These are phyloP conservation scores for Thinopyrum elongatum DNA, from an alignment of 176 grass and related monocot species.

Conservation along the genomic window DNA sequence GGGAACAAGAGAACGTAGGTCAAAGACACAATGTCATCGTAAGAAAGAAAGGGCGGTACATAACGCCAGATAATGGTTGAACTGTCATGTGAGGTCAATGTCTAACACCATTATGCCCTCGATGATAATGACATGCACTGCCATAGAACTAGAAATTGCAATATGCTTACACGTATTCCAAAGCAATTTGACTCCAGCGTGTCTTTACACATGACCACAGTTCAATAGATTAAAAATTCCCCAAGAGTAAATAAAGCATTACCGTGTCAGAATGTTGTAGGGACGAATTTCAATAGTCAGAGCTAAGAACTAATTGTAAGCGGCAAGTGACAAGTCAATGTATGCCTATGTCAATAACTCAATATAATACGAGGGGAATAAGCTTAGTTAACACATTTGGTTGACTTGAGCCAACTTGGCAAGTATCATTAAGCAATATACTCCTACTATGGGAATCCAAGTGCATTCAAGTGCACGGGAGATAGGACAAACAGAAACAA, in stretches of 20 bases:
- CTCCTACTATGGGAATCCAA: neutral
- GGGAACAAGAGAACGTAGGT: slow-evolving; percentile 28
- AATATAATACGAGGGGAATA: neutral
- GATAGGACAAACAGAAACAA: neutral
- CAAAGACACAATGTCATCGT: neutral
- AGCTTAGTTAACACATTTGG: neutral
- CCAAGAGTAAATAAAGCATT: neutral
- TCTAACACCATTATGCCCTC: slow-evolving; percentile 5
- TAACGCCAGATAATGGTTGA: slow-evolving; percentile 1
- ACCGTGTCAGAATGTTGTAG: neutral
- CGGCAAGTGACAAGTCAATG: neutral
- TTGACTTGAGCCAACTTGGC: neutral
- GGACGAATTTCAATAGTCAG: neutral
- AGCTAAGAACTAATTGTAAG: neutral
- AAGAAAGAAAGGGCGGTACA: neutral
- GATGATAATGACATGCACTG: slow-evolving; percentile 3
- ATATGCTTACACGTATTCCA: neutral
- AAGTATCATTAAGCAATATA: neutral
- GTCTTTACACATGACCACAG: neutral
- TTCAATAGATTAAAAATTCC: neutral
- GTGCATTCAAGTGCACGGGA: neutral
- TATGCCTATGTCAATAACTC: neutral
- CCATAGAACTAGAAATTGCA: neutral
- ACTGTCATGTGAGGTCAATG: slow-evolving; percentile 21
- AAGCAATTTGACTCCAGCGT: neutral